Base-by-base conservation (phyloP, 768 basidiomycete genomes). In the Baorangia bicolor region DNA sequence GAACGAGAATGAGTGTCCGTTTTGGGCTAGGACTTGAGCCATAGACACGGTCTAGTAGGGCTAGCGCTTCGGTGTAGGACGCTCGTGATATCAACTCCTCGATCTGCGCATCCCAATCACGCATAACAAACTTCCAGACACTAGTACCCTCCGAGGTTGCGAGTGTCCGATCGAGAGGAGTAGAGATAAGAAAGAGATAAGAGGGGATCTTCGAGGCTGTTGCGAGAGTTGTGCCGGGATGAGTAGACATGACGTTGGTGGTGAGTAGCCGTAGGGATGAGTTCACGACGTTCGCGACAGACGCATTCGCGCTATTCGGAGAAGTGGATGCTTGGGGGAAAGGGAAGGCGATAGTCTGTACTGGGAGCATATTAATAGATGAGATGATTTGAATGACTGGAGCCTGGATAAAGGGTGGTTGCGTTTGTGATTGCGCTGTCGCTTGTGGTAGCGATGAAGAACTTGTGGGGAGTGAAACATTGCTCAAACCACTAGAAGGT, bases 71-170 rank as follows among this genome's bases (percentile, higher is more conserved):
- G 0, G 78, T 75, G 67, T 94, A 94, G 31, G 78, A 73, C 0
- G 86, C 88, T 4, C 70, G 77, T 31, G 76, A 69, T 4, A 94
- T 84, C 20, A 96, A 78, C 63, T 95, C 92, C 58, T 96, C 92
- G 16, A 97, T 79, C 62, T 96, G 92, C 21, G 86, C 82, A 7
- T 82, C 78, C 87, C 93, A 90, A 0, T 86, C 74, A 59, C 79
- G 82, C 80, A 94, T 87, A 9, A 65, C 59, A 46, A 95, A 75
- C 30, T 78, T 76, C 93, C 93, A 96, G 58, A 98, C 77, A 1
- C 83, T 80, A 57, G 85, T 88, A 3, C 94, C 93, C 61, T 94
- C 87, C 2, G 79, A 70, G 6, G 83, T 69, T 2, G 86, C 83
- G 1, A 82, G 74, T 2, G 81, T 73, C 55, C 85, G 84, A 59